Evolutionary conservation across 495 filamentous ascomycete genomes (phyloP), one percentile per base, ranked within the genome.

Genomic region (Xanthoparmelia taractica): DNA sequence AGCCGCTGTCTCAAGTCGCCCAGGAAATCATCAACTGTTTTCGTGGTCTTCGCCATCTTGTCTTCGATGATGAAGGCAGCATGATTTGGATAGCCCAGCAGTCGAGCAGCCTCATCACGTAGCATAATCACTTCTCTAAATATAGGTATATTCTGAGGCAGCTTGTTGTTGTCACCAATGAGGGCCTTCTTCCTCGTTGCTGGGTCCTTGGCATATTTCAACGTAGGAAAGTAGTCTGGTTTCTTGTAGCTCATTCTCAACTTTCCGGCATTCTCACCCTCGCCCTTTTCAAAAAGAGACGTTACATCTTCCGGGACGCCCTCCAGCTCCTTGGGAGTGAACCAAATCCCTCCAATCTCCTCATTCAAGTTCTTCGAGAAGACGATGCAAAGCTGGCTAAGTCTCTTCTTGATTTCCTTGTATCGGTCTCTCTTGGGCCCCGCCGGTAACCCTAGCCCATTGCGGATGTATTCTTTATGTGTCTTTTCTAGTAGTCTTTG

Each of bases 41-140:
- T 84, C 0, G 92, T 85, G 1, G 85, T 88, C 80, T 97, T 97
- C 61, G 92, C 92, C 95, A 98, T 98, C 82, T 96, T 97, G 64
- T 94, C 89, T 73, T 96, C 93, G 54, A 98, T 89, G 38, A 84
- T 81, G 80, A 96, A 92, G 27, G 90, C 84, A 37, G 94, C 94
- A 75, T 97, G 93, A 69, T 96, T 89, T 25, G 87, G 88, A 74
- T 96, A 98, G 8, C 91, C 92, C 31, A 98, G 78, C 45, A 98
- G 77, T 58, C 95, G 85, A 40, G 95, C 94, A 29, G 87, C 90
- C 75, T 98, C 95, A 68, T 98, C 94, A 23, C 95, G 88, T 62
- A 97, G 80, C 20, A 93, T 73, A 55, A 98, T 83, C 2, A 92
- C 84, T 73, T 97, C 94, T 61, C 80, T 84, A 81, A 98, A 97